Base-by-base conservation (phyloP, 2,329 filamentous ascomycete genomes). In the Neurospora crassa region DNA sequence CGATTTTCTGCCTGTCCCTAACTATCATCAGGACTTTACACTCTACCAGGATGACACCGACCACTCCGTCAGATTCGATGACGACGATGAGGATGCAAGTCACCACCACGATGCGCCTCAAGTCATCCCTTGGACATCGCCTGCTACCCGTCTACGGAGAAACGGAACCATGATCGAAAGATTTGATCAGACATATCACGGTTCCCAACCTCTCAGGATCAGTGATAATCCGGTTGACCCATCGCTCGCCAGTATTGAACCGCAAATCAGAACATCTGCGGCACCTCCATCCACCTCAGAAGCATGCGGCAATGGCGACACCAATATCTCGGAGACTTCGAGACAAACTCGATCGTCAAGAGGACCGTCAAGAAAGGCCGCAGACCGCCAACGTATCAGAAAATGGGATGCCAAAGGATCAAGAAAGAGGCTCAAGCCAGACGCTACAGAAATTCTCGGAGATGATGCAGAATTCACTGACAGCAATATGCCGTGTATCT, bases 401-500 rank as follows among this genome's bases (percentile, higher is more conserved):
- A 59, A 34, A 24, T 34, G 24, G 24, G 53, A 70, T 37, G 70
- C 71, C 29, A 71, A 70, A 5, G 68, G 68, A 12, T 70, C 68
- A 40, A 72, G 71, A 59, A 78, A 78, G 70, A 76, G 70, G 73
- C 68, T 70, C 29, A 76, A 73, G 43, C 70, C 71, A 41, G 72
- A 45, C 34, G 47, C 71, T 18, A 45, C 53, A 34, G 24, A 16
- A 59, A 8, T n/a, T 68, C 59, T 18, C 63, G 67, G 18, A 71
- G 45, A 11, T 67, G 53, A 37, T 12, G 74, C 74, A 18, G 74
- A 75, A 45, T 78, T 77, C 47, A 74, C 70, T 45, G 76, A 78
- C 71, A 75, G 71, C 24, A 74, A 70, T 69, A 77, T 78, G 76
- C 76, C 76, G 5, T 75, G 76, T 63, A 76, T 77, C 43, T 78